Base-by-base conservation (phyloP, 2,329 filamentous ascomycete genomes). In the Incumbomyces lentus region DNA sequence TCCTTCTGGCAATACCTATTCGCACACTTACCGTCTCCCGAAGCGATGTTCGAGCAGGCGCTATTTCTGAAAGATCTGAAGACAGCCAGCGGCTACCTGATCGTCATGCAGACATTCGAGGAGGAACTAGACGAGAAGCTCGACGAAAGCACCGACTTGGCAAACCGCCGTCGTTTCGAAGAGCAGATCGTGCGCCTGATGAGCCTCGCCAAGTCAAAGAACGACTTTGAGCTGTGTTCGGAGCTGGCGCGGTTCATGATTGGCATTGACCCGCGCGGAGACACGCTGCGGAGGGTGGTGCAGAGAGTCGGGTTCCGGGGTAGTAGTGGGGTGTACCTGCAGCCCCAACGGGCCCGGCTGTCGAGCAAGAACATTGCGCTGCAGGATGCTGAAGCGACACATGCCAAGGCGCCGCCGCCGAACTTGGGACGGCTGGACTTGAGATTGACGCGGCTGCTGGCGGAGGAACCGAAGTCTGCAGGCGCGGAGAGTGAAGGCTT, bases 1-100 rank as follows among this genome's bases (percentile, higher is more conserved):
- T 81, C 90, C 33, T 94, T 87, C 47, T 98, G 92, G 92, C 81
- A 84, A 49, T 95, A 92, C 1, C 73, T 98, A 1, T 98, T 98
- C 63, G 80, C 82, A 3, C 88, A 95, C 58, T 73, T 98, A 1
- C 92, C 92, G 1, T 86, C 90, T 1, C 86, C 90, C 3, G 83
- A 88, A 58, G 85, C 92, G 55, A 75, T 98, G 0, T 98, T 98
- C 57, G 90, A 98, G 63, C 86, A 95, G 63, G 90, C 88, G 3
- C 69, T 98, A 8, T 80, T 84, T 54, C 79, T 86, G 47, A 88
- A 86, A 2, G 86, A 83, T 3, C 71, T 98, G 41, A 96, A 96
- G 66, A 98, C 92, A 5, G 93, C 92, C 1, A 90, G 89, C 8
- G 92, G 93, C 1, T 98, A 96, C 63, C 74, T 98, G n/a, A 78